Evolutionary conservation across 495 filamentous ascomycete species (phyloP), one percentile per base, ranked within the genome.

Genomic region (Barbatosphaeria neglecta): DNA sequence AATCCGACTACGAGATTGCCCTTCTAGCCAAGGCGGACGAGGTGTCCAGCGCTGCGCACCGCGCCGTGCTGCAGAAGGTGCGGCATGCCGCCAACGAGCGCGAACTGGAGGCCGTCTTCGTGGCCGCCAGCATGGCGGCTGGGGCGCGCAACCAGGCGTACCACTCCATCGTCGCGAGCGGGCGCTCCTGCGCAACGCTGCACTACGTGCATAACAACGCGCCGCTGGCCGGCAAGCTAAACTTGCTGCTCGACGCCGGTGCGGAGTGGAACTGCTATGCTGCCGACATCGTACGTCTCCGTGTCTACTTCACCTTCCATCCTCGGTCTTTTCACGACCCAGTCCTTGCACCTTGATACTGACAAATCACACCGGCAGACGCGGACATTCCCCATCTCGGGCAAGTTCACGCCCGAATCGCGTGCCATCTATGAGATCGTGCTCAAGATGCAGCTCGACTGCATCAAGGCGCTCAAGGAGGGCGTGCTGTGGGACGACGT

Each of bases 401-500:
- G 88, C 25, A 80, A 70, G 49, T 95, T 93, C 62, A 75, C 71
- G 8, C 58, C 65, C 23, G 85, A 95, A 65, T 83, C 79, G 45
- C 67, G 76, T 27, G 74, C 78, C 50, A 86, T 95, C 52, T 96
- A 96, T 64, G 77, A 90, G 46, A 82, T 93, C 37, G 90, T 95
- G 2, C 69, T 88, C 13, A 64, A 78, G 55, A 96, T 96, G 90
- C 90, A 96, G 64, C 66, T 66, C 13, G 74, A 82, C 42, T 85
- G 80, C 53, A 90, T 86, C 53, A 78, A 67, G 0, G 73, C 79
- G 63, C 64, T 92, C 16, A 86, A 84, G 62, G 83, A 79, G 3
- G 87, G 82, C 8, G 79, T 87, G 0, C 54, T 71, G n/a, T 95
- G 89, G 90, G 88, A 95, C 45, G 78, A 86, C 45, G 76, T 94